These are phyloP conservation scores for Pluteus cervinus DNA, from an alignment of 768 basidiomycete species.

Conservation along the genomic window DNA sequence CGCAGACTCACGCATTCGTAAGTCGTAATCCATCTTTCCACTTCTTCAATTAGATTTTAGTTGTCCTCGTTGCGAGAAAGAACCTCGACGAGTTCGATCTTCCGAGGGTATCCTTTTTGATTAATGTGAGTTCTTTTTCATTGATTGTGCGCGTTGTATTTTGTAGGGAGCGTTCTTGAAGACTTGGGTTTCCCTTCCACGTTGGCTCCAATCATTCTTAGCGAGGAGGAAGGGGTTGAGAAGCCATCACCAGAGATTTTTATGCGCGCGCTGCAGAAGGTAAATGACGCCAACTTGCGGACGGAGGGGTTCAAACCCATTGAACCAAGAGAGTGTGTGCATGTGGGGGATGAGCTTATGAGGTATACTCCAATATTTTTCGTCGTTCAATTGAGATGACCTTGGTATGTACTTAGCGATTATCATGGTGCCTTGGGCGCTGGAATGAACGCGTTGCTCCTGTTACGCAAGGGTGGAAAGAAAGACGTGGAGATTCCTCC, in stretches of 20 bases:
- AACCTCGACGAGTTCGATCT: no score
- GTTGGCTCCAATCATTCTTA: constrained; percentile 55
- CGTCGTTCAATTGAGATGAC: not conserved
- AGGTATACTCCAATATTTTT: constrained; percentile 36
- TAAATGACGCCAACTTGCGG: constrained; percentile 14
- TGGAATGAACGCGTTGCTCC: constrained; percentile 51
- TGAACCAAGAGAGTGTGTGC: constrained; percentile 41
- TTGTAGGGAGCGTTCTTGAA: no score
- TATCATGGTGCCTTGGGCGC: constrained; percentile 53
- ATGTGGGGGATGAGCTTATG: constrained; percentile 71
- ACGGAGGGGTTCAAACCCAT: constrained; percentile 18
- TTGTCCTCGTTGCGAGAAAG: no score
- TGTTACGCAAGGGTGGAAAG: no score
- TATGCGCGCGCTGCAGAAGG: constrained; percentile 31
- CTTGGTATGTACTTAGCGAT: constrained; percentile 39
- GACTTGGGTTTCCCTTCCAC: constrained; percentile 50
- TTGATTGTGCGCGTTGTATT: no score
- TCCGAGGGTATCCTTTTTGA: not conserved
- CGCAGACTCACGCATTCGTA: constrained; percentile 67
- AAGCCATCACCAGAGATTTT: constrained; percentile 66
- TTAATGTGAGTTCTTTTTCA: constrained; percentile 27
- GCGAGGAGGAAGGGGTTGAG: constrained; percentile 63
- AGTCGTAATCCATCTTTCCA: constrained; percentile 15
- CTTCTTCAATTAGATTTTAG: no score
- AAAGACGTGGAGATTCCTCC: no score